Percentiles rank a stretch among this genome's conserved stretches.
Evolutionary conservation across 2,329 filamentous ascomycete species (phyloP).

Genomic region (Colletotrichum destructivum): DNA sequence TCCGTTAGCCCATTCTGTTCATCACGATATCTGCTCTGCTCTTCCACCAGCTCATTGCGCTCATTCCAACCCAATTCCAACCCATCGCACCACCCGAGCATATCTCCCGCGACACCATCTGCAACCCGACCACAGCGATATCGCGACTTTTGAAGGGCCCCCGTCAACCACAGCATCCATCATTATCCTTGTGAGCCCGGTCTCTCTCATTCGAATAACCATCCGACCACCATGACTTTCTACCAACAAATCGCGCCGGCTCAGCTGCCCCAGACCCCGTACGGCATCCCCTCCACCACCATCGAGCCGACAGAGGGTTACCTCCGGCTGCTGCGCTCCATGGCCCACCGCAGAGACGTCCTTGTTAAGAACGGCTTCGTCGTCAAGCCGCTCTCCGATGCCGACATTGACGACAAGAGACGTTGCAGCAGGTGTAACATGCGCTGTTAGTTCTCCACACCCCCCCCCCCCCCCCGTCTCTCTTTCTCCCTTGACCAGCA

Average conservation of each 20-base stretch:
- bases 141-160: too few species aligned
- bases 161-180: background rate
- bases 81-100: background rate
- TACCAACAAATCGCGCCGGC: background rate
- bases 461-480: too few species aligned
- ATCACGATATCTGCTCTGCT: too few species aligned
- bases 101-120: background rate
- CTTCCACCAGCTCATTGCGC: background rate
- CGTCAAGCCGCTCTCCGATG: constrained; percentile 45
- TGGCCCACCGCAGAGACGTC: constrained; percentile 43
- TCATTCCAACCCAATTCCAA: background rate
- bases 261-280: constrained; percentile 19
- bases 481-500: background rate
- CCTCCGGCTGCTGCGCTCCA: constrained; percentile 40
- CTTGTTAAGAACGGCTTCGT: constrained; percentile 49
- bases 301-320: constrained; percentile 45
- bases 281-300: constrained; percentile 28
- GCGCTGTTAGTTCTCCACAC: constrained; percentile 23
- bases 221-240: constrained; percentile 10
- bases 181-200: too few species aligned
- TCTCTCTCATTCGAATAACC: background rate
- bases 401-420: constrained; percentile 51
- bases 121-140: background rate
- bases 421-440: constrained; percentile 49
- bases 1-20: background rate